A percentile compares a stretch with the other conserved stretches of the same genome.
Evolutionary conservation across 1,284 basidiomycete genomes (phyloP).

Genomic region (Anthracocystis walkeri): DNA sequence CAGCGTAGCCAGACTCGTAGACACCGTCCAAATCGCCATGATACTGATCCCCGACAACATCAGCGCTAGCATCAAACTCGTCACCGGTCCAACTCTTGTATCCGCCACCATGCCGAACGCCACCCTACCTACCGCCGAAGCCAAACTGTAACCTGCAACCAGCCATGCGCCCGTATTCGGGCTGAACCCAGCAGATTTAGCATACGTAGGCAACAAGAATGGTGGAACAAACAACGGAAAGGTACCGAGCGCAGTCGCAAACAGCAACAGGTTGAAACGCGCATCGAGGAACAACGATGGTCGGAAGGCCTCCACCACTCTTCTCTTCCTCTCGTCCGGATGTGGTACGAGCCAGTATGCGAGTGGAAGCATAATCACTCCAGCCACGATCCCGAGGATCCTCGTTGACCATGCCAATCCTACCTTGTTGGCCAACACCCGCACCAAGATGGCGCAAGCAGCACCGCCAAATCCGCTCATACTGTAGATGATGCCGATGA

Average conservation of each 20-base stretch:
- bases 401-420: constrained; percentile 63
- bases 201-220: constrained; percentile 70
- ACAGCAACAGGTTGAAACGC: constrained; percentile 65
- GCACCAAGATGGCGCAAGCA: constrained; percentile 58
- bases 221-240: constrained; percentile 70
- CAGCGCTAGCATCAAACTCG: constrained; percentile 41
- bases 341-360: constrained; percentile 40
- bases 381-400: constrained; percentile 33
- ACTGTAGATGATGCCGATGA: constrained; percentile 68
- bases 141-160: constrained; percentile 55
- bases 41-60: constrained; percentile 41
- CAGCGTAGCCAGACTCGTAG: constrained; percentile 35
- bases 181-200: constrained; percentile 58
- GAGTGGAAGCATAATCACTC: constrained; percentile 26
- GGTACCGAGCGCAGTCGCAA: constrained; percentile 63
- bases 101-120: constrained; percentile 54
- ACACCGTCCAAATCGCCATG: constrained; percentile 50
- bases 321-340: constrained; percentile 21
- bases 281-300: constrained; percentile 59
- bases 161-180: constrained; percentile 62
- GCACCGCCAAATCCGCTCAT: constrained; percentile 69
- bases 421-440: constrained; percentile 48
- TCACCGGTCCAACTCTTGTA: constrained; percentile 49
- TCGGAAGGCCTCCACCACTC: constrained; percentile 34
- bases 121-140: constrained; percentile 47